Evolutionary conservation across 805 yeast genomes (phyloP), one percentile per base, ranked within the genome.

Genomic region (Lipomyces starkeyi): DNA sequence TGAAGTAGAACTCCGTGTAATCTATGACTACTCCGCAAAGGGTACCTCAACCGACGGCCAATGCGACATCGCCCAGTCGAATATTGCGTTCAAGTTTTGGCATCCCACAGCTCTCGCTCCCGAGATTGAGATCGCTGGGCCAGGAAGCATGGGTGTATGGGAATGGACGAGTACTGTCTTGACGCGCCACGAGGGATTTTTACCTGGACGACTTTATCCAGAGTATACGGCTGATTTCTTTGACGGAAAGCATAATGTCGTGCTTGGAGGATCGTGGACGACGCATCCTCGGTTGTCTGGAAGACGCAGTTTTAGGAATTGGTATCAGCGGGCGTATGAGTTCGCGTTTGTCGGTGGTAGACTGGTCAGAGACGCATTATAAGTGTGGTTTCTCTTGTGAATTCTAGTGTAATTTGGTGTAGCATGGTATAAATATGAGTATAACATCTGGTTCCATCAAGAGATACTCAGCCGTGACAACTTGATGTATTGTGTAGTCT

Each of bases 251-350:
- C 74, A 72, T 59, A 72, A 72, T 54, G 62, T 72, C 11, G 74
- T 72, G n/a, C 60, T 72, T 43, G 74, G 74, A 13, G 74, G 74
- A 17, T 69, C 73, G 9, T 72, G 74, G 73, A 70, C 73, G 9
- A 71, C 74, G 25, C 62, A 35, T 37, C 70, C 73, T 14, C 60
- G 74, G 11, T 49, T 72, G 27, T 60, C 68, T 2, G 71, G 64
- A 14, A 35, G 74, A 25, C 55, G 70, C 17, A 70, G 70, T 58
- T 72, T 72, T 55, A 60, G 74, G 49, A 72, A 72, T 60, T 72
- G 74, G 73, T 72, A 72, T 61, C 74, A 72, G 62, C 59, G 74
- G 56, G 59, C 53, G 17, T 72, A 72, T 54, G 53, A 59, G 32
- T 72, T 54, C 32, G 74, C 74, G 13, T 72, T 74, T 69, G 60